Base-by-base conservation (phyloP, 2,329 filamentous ascomycete species). In the Aspergillus aculeatus region DNA sequence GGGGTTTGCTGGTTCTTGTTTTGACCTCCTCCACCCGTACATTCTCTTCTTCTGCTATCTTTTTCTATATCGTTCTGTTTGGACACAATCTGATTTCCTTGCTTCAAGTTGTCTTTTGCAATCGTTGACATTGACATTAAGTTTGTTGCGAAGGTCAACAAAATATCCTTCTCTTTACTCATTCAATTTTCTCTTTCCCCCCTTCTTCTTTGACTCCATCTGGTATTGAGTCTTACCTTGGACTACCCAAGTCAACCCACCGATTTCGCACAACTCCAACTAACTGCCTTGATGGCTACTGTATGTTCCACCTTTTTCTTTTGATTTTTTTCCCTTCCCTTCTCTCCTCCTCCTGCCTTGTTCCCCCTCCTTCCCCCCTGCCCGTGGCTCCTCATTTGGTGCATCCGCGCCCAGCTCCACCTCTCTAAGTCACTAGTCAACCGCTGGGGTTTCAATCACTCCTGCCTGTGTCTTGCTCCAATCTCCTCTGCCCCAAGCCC, bases 271-370 rank as follows among this genome's bases (percentile, higher is more conserved):
- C 47, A 56, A 31, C 31, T 38, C 41, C 14, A 31, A 44, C 31
- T 26, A 31, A 44, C 31, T 26, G 47, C 55, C 44, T 56, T 74
- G 72, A 71, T 72, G 69, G 61, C 68, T 60, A 50, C 64, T 64
- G 71, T 73, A 72, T 62, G 71, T 71, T 58, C 61, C 58, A 64
- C 62, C 38, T 60, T 50, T 54, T 50, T 54, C 50, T 29, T 29
- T 29, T 10, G 2, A 2, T 10, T 29, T 29, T 26, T 29, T 29
- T 29, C 26, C 26, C 26, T 29, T 29, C 26, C 26, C 26, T 29
- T 29, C 26, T 9, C 26, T 29, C 9, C 26, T 50, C 61, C 53
- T 62, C 54, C 56, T 57, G 38, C 38, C n/a, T 44, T 44, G 38
- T n/a, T 53, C 50, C 62, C 60, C 58, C 61, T 54, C 57, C 60